Percentiles rank a stretch among this genome's conserved stretches.
These are phyloP conservation scores for Trichoderma sp. DNA, from an alignment of 2,329 filamentous ascomycete species.

Conservation along the genomic window DNA sequence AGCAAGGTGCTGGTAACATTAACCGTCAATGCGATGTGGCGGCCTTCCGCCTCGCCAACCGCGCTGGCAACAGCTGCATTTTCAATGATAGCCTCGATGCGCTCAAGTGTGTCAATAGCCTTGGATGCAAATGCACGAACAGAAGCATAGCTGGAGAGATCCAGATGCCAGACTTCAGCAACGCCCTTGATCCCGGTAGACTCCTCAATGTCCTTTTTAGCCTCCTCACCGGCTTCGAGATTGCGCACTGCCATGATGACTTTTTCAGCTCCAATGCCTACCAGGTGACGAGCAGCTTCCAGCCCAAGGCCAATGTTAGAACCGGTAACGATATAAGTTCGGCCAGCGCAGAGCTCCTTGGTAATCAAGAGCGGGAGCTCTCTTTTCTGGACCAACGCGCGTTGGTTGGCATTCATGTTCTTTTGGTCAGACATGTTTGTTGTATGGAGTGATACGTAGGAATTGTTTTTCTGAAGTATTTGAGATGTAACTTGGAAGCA, in stretches of 20 bases:
- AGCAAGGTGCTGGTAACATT: constrained; percentile 55
- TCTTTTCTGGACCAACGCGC: not conserved
- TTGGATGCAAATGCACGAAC: constrained; percentile 43
- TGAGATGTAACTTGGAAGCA: not conserved
- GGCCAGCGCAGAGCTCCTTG: constrained; percentile 13
- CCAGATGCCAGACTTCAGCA: constrained; percentile 51
- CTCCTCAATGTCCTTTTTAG: constrained; percentile 43
- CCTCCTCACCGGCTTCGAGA: constrained; percentile 47
- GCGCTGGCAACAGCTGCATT: constrained; percentile 43
- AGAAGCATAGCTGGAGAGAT: constrained; percentile 46
- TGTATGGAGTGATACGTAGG: not conserved
- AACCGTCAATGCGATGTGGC: constrained; percentile 50
- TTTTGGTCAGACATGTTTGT: not conserved
- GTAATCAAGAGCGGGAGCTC: not conserved
- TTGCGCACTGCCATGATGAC: constrained; percentile 51
- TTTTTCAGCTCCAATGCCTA: constrained; percentile 44
- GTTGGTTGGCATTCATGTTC: not conserved
- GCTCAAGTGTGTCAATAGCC: constrained; percentile 37
- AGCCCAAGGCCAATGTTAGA: constrained; percentile 47
- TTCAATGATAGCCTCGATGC: constrained; percentile 50
- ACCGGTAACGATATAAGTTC: constrained; percentile 46
- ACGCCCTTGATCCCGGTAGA: constrained; percentile 34
- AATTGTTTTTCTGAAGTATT: not conserved
- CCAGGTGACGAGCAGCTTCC: constrained; percentile 49
- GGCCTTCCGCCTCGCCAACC: constrained; percentile 42